A percentile compares a stretch with the other conserved stretches of the same genome.
Conservation (phyloP, 2,329 filamentous ascomycete genomes). For the Aspergillus costaricaensis region DNA sequence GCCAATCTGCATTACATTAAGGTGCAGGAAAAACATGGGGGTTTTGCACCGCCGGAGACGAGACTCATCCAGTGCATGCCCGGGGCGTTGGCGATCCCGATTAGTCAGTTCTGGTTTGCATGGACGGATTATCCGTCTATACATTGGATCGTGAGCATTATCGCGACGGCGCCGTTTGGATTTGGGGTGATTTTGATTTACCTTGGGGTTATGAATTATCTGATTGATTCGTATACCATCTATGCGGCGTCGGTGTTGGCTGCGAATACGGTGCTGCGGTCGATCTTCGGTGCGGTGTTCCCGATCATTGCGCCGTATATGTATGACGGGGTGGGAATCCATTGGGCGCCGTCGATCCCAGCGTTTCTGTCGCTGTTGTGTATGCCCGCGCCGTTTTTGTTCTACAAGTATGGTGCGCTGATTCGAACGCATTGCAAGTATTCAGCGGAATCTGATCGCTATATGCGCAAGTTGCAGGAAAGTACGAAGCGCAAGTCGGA, state of each 20-base stretch:
- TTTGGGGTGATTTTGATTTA: conserved; percentile 4
- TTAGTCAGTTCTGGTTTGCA: conserved; percentile 9
- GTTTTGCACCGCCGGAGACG: background rate
- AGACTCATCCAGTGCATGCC: conserved; percentile 5
- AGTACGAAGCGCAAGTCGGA: background rate
- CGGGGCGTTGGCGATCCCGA: background rate
- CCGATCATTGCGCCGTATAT: conserved; percentile 3
- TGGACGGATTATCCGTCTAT: background rate
- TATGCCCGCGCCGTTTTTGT: conserved; percentile 6
- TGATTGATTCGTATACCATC: conserved; percentile 8
- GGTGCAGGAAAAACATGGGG: background rate
- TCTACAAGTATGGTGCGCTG: background rate
- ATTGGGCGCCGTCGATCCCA: conserved; percentile 2
- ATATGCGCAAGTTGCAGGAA: conserved; percentile 4
- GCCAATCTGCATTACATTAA: background rate
- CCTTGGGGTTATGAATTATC: conserved; percentile 1
- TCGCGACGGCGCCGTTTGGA: conserved; percentile 3
- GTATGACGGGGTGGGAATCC: background rate
- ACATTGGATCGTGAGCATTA: conserved; percentile 5
- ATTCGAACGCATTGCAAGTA: conserved; percentile 2
- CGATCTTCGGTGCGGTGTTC: background rate
- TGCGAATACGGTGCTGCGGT: conserved; percentile 2
- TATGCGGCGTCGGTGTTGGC: conserved; percentile 7
- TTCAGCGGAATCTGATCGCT: background rate
- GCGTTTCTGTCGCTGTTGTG: conserved; percentile 1